Evolutionary conservation across 805 yeast species (phyloP).

Genomic region (Teunomyces funiuensis): DNA sequence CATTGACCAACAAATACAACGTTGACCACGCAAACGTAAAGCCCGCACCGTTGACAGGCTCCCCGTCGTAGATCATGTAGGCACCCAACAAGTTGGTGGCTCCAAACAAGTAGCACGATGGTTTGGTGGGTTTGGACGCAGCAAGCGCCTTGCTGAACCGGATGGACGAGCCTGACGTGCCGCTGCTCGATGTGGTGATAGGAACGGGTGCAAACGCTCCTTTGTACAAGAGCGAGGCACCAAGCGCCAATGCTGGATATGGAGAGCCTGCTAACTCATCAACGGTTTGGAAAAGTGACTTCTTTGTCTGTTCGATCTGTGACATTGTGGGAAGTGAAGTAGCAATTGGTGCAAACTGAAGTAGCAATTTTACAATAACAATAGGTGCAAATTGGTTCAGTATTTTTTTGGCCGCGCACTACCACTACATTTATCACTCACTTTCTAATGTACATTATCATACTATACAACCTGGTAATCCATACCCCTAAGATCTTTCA

Average conservation of each 20-base stretch:
- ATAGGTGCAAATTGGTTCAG: too few species aligned
- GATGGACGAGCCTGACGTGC: constrained; percentile 20
- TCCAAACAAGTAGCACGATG: constrained; percentile 56
- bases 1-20: constrained; percentile 70
- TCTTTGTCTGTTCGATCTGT: neutral
- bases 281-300: constrained; percentile 4
- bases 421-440: too few species aligned
- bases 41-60: constrained; percentile 76
- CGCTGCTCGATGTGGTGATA: neutral
- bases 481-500: constrained; percentile 38
- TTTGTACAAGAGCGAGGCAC: constrained; percentile 11
- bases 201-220: constrained; percentile 9
- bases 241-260: constrained; percentile 13
- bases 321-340: neutral
- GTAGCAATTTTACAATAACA: constrained; percentile 2
- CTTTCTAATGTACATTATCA: constrained; percentile 14
- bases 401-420: neutral
- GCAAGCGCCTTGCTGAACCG: constrained; percentile 20
- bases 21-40: constrained; percentile 80
- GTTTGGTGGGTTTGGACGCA: constrained; percentile 31
- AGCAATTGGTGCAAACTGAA: neutral
- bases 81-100: constrained; percentile 65
- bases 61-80: constrained; percentile 75
- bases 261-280: constrained; percentile 11
- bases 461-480: constrained; percentile 3